Conservation (phyloP, 768 basidiomycete genomes). For the Atractiella rhizophila region DNA sequence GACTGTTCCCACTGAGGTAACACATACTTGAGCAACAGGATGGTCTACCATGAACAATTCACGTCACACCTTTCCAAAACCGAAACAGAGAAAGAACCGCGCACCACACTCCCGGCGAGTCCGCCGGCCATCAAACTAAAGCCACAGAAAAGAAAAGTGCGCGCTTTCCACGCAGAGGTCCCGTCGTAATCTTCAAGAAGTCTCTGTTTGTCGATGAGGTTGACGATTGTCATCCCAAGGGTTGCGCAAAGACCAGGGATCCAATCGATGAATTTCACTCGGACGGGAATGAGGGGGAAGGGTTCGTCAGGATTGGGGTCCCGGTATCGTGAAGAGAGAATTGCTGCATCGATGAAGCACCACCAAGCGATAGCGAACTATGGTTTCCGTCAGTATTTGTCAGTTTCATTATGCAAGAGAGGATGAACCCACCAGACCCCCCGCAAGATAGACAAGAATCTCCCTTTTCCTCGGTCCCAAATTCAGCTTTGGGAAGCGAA, state of each 20-base stretch:
- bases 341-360: constrained; percentile 78
- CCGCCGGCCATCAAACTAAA: constrained; percentile 97
- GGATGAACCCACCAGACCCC: constrained; percentile 49
- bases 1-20: constrained; percentile 43
- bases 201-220: constrained; percentile 80
- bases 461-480: constrained; percentile 47
- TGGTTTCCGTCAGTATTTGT: constrained; percentile 1
- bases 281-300: constrained; percentile 42
- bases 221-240: constrained; percentile 73
- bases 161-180: constrained; percentile 65
- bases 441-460: constrained; percentile 69
- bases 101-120: constrained; percentile 78
- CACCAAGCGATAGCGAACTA: constrained; percentile 89
- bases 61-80: neutral
- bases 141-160: constrained; percentile 73
- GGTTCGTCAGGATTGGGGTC: constrained; percentile 46
- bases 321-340: constrained; percentile 69
- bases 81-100: constrained; percentile 20
- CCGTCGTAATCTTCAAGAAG: constrained; percentile 47
- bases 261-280: constrained; percentile 82
- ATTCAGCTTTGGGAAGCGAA: constrained; percentile 47
- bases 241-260: constrained; percentile 82
- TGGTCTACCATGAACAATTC: constrained; percentile 30
- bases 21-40: constrained; percentile 74
- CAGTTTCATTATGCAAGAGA: neutral